Conservation (phyloP, 1,284 basidiomycete genomes). For the Cutaneotrichosporon spelunceum region DNA sequence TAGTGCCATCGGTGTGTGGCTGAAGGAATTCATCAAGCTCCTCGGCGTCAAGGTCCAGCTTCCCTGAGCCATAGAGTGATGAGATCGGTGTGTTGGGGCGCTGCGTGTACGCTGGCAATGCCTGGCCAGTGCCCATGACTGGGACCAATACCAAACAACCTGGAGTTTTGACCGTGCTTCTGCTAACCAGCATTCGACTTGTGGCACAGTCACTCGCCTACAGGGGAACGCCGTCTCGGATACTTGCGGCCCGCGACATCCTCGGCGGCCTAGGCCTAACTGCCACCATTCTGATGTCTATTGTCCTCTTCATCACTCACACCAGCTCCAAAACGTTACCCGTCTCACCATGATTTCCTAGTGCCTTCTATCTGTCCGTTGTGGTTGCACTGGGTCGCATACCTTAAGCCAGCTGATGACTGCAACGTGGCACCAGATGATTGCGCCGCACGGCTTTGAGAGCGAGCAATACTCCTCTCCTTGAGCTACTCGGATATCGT, state of each 20-base stretch:
- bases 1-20: conserved; percentile 24
- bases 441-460: not conserved
- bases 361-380: too few relatives aligned
- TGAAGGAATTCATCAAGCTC: conserved; percentile 19
- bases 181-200: not conserved
- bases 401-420: not conserved
- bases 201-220: not conserved
- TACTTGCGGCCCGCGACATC: not conserved
- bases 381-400: not conserved
- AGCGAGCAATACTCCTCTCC: not conserved
- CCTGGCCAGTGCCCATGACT: not conserved
- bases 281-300: not conserved
- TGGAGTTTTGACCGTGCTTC: not conserved
- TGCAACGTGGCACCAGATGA: not conserved
- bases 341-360: not conserved
- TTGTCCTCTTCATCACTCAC: not conserved
- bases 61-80: conserved; percentile 3
- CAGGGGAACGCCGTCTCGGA: not conserved
- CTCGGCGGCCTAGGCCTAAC: not conserved
- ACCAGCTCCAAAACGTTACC: not conserved
- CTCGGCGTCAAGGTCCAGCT: conserved; percentile 23
- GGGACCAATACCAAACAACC: not conserved
- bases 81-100: not conserved
- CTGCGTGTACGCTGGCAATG: too few relatives aligned
- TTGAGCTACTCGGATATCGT: not conserved